These are phyloP conservation scores for Plantago major DNA, from an alignment of 257 asterid genomes.

Conservation along the genomic window DNA sequence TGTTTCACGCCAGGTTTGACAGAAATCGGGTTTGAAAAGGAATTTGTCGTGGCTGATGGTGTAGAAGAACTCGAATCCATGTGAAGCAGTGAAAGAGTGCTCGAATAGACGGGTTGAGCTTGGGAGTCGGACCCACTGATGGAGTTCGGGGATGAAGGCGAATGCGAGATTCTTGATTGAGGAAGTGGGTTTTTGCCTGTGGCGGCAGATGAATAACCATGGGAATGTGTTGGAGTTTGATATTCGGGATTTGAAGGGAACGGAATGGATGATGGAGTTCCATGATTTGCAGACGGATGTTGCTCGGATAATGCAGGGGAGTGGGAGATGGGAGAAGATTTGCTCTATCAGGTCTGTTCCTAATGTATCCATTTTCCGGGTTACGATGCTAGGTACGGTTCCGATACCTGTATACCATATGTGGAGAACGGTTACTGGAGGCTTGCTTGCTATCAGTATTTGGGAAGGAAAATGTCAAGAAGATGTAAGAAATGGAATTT, in stretches of 20 bases:
- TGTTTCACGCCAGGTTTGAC: slow-evolving; percentile 15
- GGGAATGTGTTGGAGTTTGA: slow-evolving; percentile 17
- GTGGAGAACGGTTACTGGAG: no score
- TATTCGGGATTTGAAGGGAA: slow-evolving; percentile 21
- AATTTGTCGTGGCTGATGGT: slow-evolving; percentile 4
- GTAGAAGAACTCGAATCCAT: background rate
- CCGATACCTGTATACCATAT: no score
- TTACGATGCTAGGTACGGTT: no score
- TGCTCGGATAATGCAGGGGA: slow-evolving; percentile 28
- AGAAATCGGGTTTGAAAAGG: slow-evolving; percentile 19
- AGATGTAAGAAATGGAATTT: no score
- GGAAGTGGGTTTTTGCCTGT: background rate
- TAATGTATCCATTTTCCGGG: no score
- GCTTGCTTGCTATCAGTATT: no score
- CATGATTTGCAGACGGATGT: slow-evolving; percentile 38
- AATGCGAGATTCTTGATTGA: background rate
- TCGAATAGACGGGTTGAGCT: background rate
- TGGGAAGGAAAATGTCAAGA: no score
- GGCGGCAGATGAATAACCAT: slow-evolving; percentile 31
- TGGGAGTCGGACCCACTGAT: slow-evolving; percentile 29
- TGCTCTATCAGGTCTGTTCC: slow-evolving; percentile 26
- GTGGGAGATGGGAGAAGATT: slow-evolving; percentile 32
- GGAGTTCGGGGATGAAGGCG: slow-evolving; percentile 29
- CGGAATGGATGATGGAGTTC: slow-evolving; percentile 18
- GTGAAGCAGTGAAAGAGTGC: no score